These are phyloP conservation scores for Acacia melanoxylon DNA, from an alignment of 306 rosid species.

Conservation along the genomic window DNA sequence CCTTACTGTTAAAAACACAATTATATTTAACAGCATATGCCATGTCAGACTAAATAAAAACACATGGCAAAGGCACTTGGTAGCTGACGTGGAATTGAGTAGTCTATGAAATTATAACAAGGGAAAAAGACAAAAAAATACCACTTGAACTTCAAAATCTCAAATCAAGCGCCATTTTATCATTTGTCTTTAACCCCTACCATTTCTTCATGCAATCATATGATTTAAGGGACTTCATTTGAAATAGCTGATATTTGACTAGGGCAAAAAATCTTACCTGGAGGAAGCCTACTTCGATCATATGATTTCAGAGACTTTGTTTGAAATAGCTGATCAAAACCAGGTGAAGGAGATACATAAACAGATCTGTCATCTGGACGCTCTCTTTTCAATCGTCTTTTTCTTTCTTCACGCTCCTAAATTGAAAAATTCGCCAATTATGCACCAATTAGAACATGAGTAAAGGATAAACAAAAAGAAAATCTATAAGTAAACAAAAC, in stretches of 20 bases:
- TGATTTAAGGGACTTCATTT: too few relatives aligned
- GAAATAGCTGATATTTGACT: conserved; percentile 8
- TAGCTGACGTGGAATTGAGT: neutral
- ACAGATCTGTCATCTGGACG: conserved; percentile 80
- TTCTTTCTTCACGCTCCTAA: conserved; percentile 99
- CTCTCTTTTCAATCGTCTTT: conserved; percentile 74
- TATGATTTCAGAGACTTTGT: conserved; percentile 53
- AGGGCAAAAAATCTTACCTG: conserved; percentile 64
- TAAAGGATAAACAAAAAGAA: neutral
- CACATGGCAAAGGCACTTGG: neutral
- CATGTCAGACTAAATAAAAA: neutral
- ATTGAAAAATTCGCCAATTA: conserved; percentile 34
- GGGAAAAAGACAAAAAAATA: too few relatives aligned
- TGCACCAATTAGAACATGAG: conserved; percentile 4
- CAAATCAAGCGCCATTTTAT: neutral
- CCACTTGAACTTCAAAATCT: too few relatives aligned
- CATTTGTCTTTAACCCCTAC: neutral
- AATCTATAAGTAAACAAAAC: neutral
- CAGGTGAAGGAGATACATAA: conserved; percentile 58
- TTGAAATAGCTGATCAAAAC: conserved; percentile 63
- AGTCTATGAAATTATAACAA: neutral
- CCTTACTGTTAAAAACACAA: neutral
- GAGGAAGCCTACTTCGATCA: conserved; percentile 84
- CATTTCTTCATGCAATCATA: neutral
- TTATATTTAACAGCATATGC: neutral